Base-by-base conservation (phyloP, 2,329 filamentous ascomycete genomes). In the Raffaelea ambrosiae region DNA sequence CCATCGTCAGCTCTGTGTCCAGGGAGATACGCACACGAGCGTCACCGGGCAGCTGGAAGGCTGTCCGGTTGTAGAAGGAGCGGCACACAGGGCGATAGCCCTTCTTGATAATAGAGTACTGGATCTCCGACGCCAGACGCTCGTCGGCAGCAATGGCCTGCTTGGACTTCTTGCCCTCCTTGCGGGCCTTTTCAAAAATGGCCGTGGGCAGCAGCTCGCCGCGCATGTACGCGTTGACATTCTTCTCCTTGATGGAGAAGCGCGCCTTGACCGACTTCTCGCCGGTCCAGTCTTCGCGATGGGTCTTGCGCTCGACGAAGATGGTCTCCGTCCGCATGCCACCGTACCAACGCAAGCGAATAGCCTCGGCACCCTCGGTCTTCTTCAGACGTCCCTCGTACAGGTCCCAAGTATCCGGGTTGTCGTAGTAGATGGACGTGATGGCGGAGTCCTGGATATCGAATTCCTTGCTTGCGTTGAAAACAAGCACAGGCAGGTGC, bases 231-330 rank as follows among this genome's bases (percentile, higher is more conserved):
- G 88, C 77, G 61, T 97, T 97, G 61, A 98, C 85, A 53, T 96
- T 87, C 76, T 98, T 98, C 70, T 98, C 93, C 71, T 98, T 97
- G 54, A 93, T 75, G 9, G 86, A 77, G 61, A 98, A 98, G 40
- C 93, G 86, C 40, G 93, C 91, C 71, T 98, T 98, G 68, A 98
- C 93, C 2, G 91, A 97, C 70, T 97, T 95, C 65, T 98, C 93
- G 50, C 93, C 93, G 0, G 93, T 98, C 93, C 93, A 98, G 65
- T 98, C 93, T 66, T 98, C 93, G 36, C 93, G 84, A 70, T 98
- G 93, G 1, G 93, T 98, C 70, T 98, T 98, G 53, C 93, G 81
- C 72, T 98, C 93, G 21, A 98, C 85, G 60, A 97, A 98, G 49
- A 97, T 94, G 47, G 88, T 93, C 61, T 97, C 90, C 46, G 74